phyloP scores from a whole-genome alignment of 371 early-diverging fungal genomes.

The Rhizopus sp. region DNA sequence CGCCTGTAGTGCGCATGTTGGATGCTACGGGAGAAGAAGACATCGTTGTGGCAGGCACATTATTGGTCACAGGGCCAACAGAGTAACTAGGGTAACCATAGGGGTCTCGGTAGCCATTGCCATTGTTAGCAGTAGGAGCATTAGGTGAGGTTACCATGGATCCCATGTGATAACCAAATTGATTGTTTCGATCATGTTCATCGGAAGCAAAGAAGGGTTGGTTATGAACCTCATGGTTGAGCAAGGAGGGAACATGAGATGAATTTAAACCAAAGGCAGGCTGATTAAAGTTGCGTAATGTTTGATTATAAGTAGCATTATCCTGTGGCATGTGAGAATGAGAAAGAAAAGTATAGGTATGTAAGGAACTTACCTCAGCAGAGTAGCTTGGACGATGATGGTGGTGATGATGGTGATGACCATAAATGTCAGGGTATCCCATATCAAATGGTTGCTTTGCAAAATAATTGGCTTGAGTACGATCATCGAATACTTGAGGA shows the following conservation, averaged over 20 bases:
- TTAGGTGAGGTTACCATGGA: conserved; percentile 3
- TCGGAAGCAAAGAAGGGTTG: conserved; percentile 12
- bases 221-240: conserved; percentile 21
- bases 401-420: conserved; percentile 12
- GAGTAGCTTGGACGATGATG: conserved; percentile 12
- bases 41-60: conserved; percentile 10
- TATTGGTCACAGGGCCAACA: neutral
- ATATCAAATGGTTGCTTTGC: conserved; percentile 30
- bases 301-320: conserved; percentile 8
- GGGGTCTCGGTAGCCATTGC: neutral
- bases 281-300: conserved; percentile 18
- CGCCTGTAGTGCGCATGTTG: conserved; percentile 3
- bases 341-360: neutral
- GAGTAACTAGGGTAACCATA: conserved; percentile 10
- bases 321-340: conserved; percentile 1
- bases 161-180: conserved; percentile 7
- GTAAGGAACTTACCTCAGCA: conserved; percentile 12
- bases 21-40: neutral
- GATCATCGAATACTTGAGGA: conserved; percentile 19
- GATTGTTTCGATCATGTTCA: neutral
- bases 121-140: neutral
- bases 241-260: conserved; percentile 18
- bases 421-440: conserved; percentile 26
- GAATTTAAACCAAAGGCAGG: conserved; percentile 14
- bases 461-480: conserved; percentile 21